Evolutionary conservation across 768 basidiomycete species (phyloP).

Genomic region (Kwoniella newhampshirensis): DNA sequence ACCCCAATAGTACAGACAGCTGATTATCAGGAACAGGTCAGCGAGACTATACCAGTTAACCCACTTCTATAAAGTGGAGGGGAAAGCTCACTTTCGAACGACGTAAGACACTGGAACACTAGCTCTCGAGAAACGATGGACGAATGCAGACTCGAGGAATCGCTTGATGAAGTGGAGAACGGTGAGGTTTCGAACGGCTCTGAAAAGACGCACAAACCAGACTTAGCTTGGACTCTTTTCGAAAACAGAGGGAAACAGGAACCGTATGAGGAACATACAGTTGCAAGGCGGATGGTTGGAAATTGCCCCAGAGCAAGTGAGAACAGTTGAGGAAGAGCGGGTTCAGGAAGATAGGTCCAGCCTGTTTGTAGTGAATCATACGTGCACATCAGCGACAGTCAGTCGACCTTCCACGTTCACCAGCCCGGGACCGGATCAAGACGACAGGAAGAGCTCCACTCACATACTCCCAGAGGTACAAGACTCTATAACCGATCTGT

Average conservation of each 20-base stretch:
- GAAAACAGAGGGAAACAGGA: slow-evolving; percentile 6
- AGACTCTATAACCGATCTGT: slow-evolving; percentile 82
- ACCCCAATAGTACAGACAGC: slow-evolving; percentile 86
- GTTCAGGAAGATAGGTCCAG: slow-evolving; percentile 84
- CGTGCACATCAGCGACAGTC: neutral
- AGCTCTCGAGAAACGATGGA: slow-evolving; percentile 92
- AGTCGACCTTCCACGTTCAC: too few species aligned
- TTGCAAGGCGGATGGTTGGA: slow-evolving; percentile 54
- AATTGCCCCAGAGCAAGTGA: slow-evolving; percentile 65
- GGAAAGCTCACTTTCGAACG: slow-evolving; percentile 74
- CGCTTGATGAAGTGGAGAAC: slow-evolving; percentile 88
- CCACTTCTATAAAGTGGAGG: too few species aligned
- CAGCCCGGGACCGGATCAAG: slow-evolving; percentile 10
- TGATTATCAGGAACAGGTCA: slow-evolving; percentile 49
- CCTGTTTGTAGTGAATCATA: slow-evolving; percentile 59
- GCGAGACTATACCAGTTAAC: neutral
- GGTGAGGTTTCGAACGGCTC: slow-evolving; percentile 61
- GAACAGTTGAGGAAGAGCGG: slow-evolving; percentile 77
- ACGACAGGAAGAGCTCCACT: slow-evolving; percentile 47
- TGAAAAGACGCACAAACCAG: slow-evolving; percentile 50
- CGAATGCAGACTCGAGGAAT: slow-evolving; percentile 85
- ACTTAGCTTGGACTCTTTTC: neutral
- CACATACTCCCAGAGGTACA: slow-evolving; percentile 94
- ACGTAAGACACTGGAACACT: slow-evolving; percentile 87
- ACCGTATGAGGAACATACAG: slow-evolving; percentile 43